Base-by-base conservation (phyloP, 257 asterid genomes). In the Capsicum rhomboideum region DNA sequence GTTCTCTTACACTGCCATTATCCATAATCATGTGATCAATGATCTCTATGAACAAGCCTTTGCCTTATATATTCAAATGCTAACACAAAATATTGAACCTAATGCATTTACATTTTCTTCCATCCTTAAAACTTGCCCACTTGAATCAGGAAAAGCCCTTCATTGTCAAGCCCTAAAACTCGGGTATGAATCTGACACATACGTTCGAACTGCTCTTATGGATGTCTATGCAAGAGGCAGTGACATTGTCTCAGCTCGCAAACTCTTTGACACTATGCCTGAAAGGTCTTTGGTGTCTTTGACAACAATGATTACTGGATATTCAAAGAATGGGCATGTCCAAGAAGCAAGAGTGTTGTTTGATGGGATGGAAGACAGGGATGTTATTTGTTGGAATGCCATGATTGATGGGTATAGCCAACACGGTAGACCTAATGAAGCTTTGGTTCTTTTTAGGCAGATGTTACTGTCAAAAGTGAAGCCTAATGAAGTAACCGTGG, bases 341-440 rank as follows among this genome's bases (percentile, higher is more conserved):
- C 81, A 85, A 21, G 82, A 79, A 77, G 90, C 90, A n/a, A 79
- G 88, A 29, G 69, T 28, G 78, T 69, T 87, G 82, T 87, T 87
- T 13, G 75, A 87, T 61, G 85, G 54, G 66, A 83, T 87, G 85
- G 86, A 79, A 20, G 86, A 82, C 55, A 85, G 78, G 74, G 90
- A 87, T 83, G 88, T 83, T 7, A 83, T 87, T 6, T 85, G 86
- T 66, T 87, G 90, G 90, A 87, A 85, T 79, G 88, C 84, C 63
- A 85, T 87, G 88, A 87, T 87, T 78, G 90, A 87, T 59, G 88
- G 90, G 81, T 87, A 85, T 87, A 59, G 53, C 40, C 88, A 87
- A 78, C 82, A 82, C 10, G 88, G 90, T 50, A 78, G 81, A 86
- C 82, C 81, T 12, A 85, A 29, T 29, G 90, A 87, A 54, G 85